Base-by-base conservation (phyloP, 2,329 filamentous ascomycete species). In the Colletotrichum plurivorum region DNA sequence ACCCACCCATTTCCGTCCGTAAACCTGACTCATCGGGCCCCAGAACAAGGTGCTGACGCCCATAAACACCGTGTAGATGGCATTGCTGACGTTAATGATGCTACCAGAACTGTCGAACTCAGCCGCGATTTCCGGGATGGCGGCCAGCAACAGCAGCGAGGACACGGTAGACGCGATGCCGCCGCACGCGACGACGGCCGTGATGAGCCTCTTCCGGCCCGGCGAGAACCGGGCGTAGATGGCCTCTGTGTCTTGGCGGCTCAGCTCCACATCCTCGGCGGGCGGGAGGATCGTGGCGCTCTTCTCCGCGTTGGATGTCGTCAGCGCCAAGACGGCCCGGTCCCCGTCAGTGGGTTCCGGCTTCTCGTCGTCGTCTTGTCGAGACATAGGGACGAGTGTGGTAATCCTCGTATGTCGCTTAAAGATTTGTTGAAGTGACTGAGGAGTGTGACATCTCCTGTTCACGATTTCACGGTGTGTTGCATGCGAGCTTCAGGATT, bases 21-120 rank as follows among this genome's bases (percentile, higher is more conserved):
- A 87, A 10, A 88, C 84, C 71, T 88, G 85, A 61, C 88, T 89
- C 43, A 92, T 80, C 0, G 91, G 91, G 0, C 91, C 91, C 85
- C 90, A 93, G 64, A 93, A 86, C 9, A 88, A 85, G 1, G 90
- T 87, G 9, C 84, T 85, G 5, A 92, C 72, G 0, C 90, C 92
- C 92, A 93, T 93, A 74, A 90, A 92, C 1, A 92, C 78, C 80
- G 93, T 85, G 73, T 93, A 93, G n/a, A 93, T 75, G 0, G 91
- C 91, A 79, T 93, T 93, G 73, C 86, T 89, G 45, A 92, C 77
- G 74, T 92, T 91, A 75, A 93, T 90, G 66, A 94, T 86, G 7
- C 87, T 87, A 4, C 90, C 91, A 0, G 88, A 91, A 0, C 90
- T 93, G 45, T 83, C 71, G 75, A 88, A 93, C 8, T 88, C 89